Conservation (phyloP, 148 eudicot species). For the Cornus controversa region DNA sequence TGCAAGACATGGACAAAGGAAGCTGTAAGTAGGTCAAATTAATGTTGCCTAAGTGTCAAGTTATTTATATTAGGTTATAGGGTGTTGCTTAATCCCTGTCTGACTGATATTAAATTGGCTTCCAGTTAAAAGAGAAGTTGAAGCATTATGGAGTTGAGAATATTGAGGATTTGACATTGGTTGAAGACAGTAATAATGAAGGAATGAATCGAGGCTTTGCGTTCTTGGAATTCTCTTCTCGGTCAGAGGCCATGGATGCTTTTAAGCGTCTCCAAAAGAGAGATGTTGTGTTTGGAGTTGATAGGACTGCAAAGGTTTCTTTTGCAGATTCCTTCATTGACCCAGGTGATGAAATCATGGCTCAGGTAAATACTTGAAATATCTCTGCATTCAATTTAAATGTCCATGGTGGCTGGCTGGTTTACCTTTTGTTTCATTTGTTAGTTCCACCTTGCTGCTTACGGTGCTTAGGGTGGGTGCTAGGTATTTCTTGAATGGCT, state of each 20-base stretch:
- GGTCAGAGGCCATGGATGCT: conserved; percentile 96
- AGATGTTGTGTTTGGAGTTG: conserved; percentile 86
- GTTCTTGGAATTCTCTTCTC: conserved; percentile 91
- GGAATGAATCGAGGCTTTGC: conserved; percentile 96
- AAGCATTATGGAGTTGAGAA: conserved; percentile 83
- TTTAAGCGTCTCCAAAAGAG: conserved; percentile 92
- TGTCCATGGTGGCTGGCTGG: not conserved
- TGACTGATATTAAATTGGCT: conserved; percentile 40
- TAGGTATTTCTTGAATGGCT: conserved; percentile 1
- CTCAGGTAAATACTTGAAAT: conserved; percentile 67
- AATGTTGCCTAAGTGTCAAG: conserved; percentile 22
- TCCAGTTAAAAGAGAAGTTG: conserved; percentile 89
- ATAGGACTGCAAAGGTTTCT: conserved; percentile 93
- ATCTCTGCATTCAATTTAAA: conserved; percentile 7
- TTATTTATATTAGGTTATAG: conserved; percentile 25
- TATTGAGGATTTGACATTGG: conserved; percentile 87
- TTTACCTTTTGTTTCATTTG: conserved; percentile 1
- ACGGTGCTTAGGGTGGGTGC: not conserved
- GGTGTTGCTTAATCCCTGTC: conserved; percentile 39
- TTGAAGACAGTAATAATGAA: conserved; percentile 80
- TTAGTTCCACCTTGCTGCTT: not conserved
- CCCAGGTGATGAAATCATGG: conserved; percentile 98
- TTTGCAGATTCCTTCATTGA: conserved; percentile 97
- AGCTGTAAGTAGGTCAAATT: conserved; percentile 73
- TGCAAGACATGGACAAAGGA: conserved; percentile 98